These are phyloP conservation scores for Westerdykella aurantiaca DNA, from an alignment of 2,329 filamentous ascomycete genomes.

Conservation along the genomic window DNA sequence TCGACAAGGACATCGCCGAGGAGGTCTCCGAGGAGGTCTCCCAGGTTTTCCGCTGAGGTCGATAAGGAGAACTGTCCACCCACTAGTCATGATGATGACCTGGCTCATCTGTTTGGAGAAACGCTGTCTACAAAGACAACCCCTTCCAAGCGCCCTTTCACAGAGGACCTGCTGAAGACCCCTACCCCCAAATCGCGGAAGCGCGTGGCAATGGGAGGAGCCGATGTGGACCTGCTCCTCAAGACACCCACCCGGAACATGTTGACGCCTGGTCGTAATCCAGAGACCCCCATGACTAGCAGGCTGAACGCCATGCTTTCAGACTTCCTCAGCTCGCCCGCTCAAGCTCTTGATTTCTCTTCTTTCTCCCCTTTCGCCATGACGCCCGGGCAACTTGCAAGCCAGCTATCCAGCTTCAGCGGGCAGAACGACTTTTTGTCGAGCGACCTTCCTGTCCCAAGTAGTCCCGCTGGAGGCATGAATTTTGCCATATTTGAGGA, in stretches of 20 bases:
- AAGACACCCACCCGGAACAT: conserved; percentile 33
- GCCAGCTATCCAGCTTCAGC: conserved; percentile 1
- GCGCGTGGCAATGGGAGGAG: conserved; percentile 25
- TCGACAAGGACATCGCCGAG: neutral
- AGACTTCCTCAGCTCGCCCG: conserved; percentile 26
- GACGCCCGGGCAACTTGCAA: conserved; percentile 12
- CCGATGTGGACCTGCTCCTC: conserved; percentile 11
- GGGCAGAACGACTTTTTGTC: conserved; percentile 28
- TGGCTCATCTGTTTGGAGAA: conserved; percentile 64
- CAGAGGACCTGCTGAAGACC: conserved; percentile 43
- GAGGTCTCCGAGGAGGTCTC: neutral
- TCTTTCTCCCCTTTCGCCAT: conserved; percentile 30
- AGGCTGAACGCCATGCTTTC: conserved; percentile 58
- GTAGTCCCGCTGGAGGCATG: conserved; percentile 27
- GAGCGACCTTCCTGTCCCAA: conserved; percentile 34
- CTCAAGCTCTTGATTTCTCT: conserved; percentile 23
- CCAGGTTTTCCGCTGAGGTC: conserved; percentile 12
- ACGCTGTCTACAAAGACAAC: conserved; percentile 52
- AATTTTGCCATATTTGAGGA: conserved; percentile 36
- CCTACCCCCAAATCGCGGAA: conserved; percentile 37
- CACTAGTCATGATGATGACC: conserved; percentile 38
- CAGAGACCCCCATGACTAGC: conserved; percentile 55
- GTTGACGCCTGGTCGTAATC: conserved; percentile 17
- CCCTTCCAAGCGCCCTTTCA: conserved; percentile 55
- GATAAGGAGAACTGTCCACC: conserved; percentile 56